phyloP scores from a whole-genome alignment of 139 green algal genomes.

The Pseudopediastrum boryanum region DNA sequence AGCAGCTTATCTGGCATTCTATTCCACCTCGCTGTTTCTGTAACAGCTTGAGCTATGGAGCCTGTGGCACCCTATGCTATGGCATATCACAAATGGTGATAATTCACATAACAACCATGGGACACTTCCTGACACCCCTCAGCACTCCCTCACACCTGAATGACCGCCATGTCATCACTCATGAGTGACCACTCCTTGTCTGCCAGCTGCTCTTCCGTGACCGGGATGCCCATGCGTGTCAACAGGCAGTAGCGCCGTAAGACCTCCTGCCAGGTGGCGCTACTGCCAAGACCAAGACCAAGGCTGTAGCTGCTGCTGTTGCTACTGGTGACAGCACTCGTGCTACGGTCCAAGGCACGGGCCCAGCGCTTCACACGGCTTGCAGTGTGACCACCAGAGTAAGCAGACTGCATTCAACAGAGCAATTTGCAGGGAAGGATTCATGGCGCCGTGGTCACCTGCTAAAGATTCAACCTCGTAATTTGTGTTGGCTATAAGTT shows the following conservation, averaged over 20 bases:
- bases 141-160: conserved; percentile 9
- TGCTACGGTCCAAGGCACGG: conserved; percentile 37
- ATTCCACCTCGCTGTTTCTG: no score
- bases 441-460: no score
- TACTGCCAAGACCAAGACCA: conserved; percentile 4
- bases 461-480: no score
- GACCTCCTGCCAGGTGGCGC: conserved; percentile 57
- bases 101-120: no score
- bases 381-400: no score
- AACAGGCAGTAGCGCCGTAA: conserved; percentile 49
- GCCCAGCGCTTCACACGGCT: conserved; percentile 44
- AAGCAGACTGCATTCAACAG: no score
- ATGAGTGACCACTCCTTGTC: conserved; percentile 22
- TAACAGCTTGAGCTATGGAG: no score
- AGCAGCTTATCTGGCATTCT: no score
- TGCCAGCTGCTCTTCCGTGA: conserved; percentile 34
- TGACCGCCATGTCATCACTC: conserved; percentile 36
- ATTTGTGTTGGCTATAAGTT: no score
- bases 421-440: no score
- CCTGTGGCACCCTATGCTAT: no score
- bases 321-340: background rate
- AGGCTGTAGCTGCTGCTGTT: background rate
- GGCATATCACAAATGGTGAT: no score
- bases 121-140: background rate
- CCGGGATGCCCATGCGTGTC: conserved; percentile 30